phyloP scores from a whole-genome alignment of 306 rosid genomes.

The Senna tora region DNA sequence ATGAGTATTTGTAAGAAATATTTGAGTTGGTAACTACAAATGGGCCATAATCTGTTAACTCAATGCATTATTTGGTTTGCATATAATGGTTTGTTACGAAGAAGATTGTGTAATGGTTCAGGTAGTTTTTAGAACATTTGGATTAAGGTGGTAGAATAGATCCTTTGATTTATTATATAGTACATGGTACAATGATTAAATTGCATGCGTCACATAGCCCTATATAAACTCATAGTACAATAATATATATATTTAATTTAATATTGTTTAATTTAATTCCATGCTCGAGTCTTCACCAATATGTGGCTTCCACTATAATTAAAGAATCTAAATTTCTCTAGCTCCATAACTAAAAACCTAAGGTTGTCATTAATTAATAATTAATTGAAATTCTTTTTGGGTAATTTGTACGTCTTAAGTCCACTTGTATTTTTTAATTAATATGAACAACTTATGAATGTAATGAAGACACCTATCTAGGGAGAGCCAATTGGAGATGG shows the following conservation, averaged over 20 bases:
- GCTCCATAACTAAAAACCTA: neutral
- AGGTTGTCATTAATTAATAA: neutral
- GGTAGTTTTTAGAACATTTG: no score
- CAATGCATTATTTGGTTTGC: no score
- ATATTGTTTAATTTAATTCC: neutral
- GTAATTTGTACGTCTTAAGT: neutral
- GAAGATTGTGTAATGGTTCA: no score
- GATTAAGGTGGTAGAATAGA: no score
- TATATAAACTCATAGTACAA: neutral
- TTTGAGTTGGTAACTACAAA: no score
- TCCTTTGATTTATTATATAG: no score
- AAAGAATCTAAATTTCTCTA: no score
- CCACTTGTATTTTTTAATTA: neutral
- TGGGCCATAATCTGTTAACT: no score
- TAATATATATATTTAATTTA: neutral
- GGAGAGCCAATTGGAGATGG: neutral
- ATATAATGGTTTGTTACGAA: no score
- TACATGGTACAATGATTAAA: no score
- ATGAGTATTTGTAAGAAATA: no score
- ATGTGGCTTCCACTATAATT: constrained; percentile 1
- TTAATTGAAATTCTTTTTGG: neutral
- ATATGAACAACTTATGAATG: neutral
- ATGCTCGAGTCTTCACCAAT: neutral
- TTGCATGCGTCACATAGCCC: neutral
- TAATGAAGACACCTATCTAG: neutral